Percentiles rank a stretch among this genome's conserved stretches.
Conservation (phyloP, 225 moss, liverwort and hornwort species). For the Polytrichum formosum region DNA sequence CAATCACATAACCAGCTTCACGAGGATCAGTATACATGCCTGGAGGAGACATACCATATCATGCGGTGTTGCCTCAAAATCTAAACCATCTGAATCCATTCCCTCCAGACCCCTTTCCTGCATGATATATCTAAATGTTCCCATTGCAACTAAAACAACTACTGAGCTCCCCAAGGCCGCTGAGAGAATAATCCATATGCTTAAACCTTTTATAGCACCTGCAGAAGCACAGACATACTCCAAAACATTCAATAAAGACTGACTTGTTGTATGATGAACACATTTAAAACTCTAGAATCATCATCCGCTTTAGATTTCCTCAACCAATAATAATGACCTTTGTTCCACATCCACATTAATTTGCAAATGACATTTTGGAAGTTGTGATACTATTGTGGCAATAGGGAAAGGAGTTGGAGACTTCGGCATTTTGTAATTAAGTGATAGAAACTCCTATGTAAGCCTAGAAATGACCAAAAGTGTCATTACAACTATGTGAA, state of each 20-base stretch:
- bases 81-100: conserved; percentile 18
- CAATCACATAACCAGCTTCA: too few species aligned
- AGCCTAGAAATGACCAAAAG: background rate
- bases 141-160: conserved; percentile 22
- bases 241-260: too few species aligned
- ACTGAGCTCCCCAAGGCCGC: conserved; percentile 39
- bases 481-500: too few species aligned
- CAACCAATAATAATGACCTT: too few species aligned
- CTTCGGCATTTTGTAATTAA: background rate
- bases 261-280: too few species aligned
- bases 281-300: too few species aligned
- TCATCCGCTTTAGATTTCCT: too few species aligned
- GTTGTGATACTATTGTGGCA: too few species aligned
- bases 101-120: conserved; percentile 20
- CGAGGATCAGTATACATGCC: too few species aligned
- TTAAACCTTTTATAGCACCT: conserved; percentile 27
- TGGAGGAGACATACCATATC: conserved; percentile 22
- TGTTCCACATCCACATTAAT: too few species aligned
- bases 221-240: too few species aligned
- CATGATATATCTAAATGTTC: conserved; percentile 18
- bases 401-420: background rate
- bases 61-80: conserved; percentile 46
- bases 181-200: conserved; percentile 46
- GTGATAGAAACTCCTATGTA: background rate
- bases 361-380: too few species aligned